Percentiles rank a stretch among this genome's conserved stretches.
Evolutionary conservation across 495 filamentous ascomycete species (phyloP).

Genomic region (Aspergillus conjunctus): DNA sequence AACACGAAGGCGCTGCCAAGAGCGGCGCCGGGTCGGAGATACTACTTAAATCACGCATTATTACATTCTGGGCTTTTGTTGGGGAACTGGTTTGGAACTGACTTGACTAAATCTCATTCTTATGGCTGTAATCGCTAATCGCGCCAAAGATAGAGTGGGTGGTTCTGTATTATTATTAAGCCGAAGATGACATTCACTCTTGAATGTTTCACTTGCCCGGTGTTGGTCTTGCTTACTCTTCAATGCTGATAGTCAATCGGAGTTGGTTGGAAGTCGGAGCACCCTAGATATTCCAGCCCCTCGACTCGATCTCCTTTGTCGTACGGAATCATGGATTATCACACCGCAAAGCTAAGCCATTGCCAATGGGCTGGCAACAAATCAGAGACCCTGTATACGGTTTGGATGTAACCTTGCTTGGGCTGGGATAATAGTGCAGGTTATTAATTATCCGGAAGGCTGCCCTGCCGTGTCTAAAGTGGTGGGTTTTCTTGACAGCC

Average conservation of each 20-base stretch:
- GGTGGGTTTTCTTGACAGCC: conserved; percentile 12
- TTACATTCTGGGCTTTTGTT: neutral
- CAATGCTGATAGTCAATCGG: neutral
- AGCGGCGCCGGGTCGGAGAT: conserved; percentile 17
- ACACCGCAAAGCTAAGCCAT: conserved; percentile 21
- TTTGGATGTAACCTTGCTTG: conserved; percentile 29
- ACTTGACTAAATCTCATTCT: neutral
- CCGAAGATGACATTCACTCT: too few species aligned
- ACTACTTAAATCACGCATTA: conserved; percentile 20
- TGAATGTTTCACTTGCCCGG: too few species aligned
- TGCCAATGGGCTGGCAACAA: conserved; percentile 32
- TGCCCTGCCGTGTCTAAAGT: conserved; percentile 18
- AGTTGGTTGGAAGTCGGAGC: conserved; percentile 1
- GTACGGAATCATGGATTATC: neutral
- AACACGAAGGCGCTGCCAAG: conserved; percentile 20
- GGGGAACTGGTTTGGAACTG: neutral
- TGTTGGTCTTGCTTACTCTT: too few species aligned
- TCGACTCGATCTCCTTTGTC: conserved; percentile 3
- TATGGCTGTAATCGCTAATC: conserved; percentile 14
- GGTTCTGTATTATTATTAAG: neutral
- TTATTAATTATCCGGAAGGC: conserved; percentile 24
- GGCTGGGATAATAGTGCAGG: conserved; percentile 15
- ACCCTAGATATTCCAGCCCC: conserved; percentile 3
- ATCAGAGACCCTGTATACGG: conserved; percentile 20
- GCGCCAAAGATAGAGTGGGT: conserved; percentile 5